A percentile compares a stretch with the other conserved stretches of the same genome.
Evolutionary conservation across 192 early-diverging fungal genomes (phyloP).

Genomic region (Coemansia sp.): DNA sequence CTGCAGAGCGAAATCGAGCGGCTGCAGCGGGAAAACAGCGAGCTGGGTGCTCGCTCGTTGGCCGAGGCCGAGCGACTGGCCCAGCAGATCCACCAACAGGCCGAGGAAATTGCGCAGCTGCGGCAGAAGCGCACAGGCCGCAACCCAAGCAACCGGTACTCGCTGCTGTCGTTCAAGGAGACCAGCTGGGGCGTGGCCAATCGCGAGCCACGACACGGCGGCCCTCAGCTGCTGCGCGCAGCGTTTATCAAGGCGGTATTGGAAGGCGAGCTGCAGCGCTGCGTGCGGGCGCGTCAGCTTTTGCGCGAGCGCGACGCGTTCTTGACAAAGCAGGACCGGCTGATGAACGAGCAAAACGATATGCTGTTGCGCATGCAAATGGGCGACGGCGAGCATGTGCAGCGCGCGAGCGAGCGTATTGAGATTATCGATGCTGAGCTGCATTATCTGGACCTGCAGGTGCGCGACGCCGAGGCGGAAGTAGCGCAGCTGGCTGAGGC

Average conservation of each 20-base stretch:
- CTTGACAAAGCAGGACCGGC: slow-evolving; percentile 36
- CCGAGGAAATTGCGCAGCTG: slow-evolving; percentile 39
- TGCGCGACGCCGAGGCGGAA: slow-evolving; percentile 49
- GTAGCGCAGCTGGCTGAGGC: slow-evolving; percentile 37
- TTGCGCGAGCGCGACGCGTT: slow-evolving; percentile 45
- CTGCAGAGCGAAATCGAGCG: slow-evolving; percentile 18
- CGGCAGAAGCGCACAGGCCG: slow-evolving; percentile 36
- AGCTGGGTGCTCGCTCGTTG: slow-evolving; percentile 8
- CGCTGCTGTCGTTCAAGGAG: slow-evolving; percentile 36
- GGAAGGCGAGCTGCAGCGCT: slow-evolving; percentile 45
- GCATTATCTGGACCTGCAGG: slow-evolving; percentile 47
- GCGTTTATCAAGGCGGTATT: slow-evolving; percentile 48
- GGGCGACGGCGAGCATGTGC: slow-evolving; percentile 19
- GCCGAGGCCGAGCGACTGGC: slow-evolving; percentile 34
- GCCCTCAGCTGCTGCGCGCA: slow-evolving; percentile 39
- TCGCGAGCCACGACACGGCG: slow-evolving; percentile 10
- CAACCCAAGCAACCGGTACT: slow-evolving; percentile 37
- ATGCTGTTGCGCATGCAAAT: slow-evolving; percentile 33
- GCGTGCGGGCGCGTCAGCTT: slow-evolving; percentile 45
- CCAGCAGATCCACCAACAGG: slow-evolving; percentile 47
- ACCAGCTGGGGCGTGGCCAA: slow-evolving; percentile 44
- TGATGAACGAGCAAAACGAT: slow-evolving; percentile 52
- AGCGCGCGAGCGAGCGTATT: slow-evolving; percentile 12
- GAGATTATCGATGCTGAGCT: slow-evolving; percentile 54
- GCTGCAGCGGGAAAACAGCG: slow-evolving; percentile 22